Conservation (phyloP, 1,284 basidiomycete genomes). For the Testicularia cyperi region DNA sequence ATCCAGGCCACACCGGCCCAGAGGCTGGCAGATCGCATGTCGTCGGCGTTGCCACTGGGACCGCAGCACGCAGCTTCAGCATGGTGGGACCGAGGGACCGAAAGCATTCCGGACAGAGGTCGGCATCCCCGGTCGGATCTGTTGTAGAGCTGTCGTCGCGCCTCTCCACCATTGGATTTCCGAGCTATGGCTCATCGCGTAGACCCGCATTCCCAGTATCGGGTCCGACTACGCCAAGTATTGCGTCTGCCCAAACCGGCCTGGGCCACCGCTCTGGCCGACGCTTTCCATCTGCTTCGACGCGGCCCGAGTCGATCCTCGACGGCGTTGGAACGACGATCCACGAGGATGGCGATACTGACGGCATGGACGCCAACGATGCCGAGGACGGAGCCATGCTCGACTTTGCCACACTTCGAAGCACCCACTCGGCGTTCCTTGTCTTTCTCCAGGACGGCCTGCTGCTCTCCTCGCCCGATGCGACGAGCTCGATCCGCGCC, state of each 20-base stretch:
- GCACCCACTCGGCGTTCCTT: constrained; percentile 77
- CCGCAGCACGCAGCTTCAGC: no score
- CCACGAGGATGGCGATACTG: no score
- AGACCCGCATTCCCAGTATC: constrained; percentile 30
- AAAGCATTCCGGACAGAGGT: constrained; percentile 18
- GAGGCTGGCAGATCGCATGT: no score
- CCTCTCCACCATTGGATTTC: background rate
- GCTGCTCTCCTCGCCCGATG: constrained; percentile 69
- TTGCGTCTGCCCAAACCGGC: constrained; percentile 1
- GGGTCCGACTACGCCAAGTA: constrained; percentile 15
- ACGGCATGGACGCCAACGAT: constrained; percentile 1
- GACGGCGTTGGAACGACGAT: constrained; percentile 22
- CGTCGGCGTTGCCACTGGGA: no score
- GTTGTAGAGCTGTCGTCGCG: constrained; percentile 1
- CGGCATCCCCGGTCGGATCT: constrained; percentile 8
- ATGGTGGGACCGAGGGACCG: constrained; percentile 2
- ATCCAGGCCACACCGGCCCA: no score
- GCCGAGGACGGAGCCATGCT: constrained; percentile 40
- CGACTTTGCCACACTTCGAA: constrained; percentile 80
- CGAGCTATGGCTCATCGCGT: constrained; percentile 1
- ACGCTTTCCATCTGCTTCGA: constrained; percentile 20
- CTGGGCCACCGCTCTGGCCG: constrained; percentile 9
- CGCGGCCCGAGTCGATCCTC: constrained; percentile 17
- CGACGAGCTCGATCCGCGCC: constrained; percentile 68
- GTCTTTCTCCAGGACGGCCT: constrained; percentile 77